Evolutionary conservation across 129 eudicot species (phyloP).

Genomic region (Tagetes patula): DNA sequence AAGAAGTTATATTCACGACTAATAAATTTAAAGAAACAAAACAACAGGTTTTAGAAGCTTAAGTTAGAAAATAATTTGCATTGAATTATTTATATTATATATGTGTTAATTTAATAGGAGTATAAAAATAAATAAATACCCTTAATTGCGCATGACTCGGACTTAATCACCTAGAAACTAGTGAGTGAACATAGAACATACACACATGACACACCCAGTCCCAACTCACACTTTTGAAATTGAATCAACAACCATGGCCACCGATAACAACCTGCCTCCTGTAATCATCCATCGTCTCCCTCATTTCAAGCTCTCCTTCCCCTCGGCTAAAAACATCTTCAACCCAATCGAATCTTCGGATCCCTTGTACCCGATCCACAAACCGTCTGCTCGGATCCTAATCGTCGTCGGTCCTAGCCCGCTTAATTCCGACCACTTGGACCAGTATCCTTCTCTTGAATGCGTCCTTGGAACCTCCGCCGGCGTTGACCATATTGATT

Average conservation of each 20-base stretch:
- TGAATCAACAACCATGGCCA: not conserved
- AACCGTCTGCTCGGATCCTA: slow-evolving; percentile 42
- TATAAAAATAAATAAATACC: too few species aligned
- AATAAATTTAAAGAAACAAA: too few species aligned
- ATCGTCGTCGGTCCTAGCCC: slow-evolving; percentile 42
- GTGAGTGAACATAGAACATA: too few species aligned
- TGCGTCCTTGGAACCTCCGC: slow-evolving; percentile 44
- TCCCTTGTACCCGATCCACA: slow-evolving; percentile 35
- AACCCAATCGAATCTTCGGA: slow-evolving; percentile 43
- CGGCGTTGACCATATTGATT: slow-evolving; percentile 63
- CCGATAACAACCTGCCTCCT: slow-evolving; percentile 24
- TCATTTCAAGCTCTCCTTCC: slow-evolving; percentile 12
- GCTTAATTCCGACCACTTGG: slow-evolving; percentile 39
- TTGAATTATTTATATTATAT: too few species aligned
- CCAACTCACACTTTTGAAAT: not conserved
- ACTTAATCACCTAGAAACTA: too few species aligned
- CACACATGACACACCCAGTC: not conserved
- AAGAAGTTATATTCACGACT: too few species aligned
- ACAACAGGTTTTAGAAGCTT: too few species aligned
- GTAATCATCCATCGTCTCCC: slow-evolving; percentile 48
- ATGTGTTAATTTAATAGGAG: too few species aligned
- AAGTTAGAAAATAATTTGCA: too few species aligned
- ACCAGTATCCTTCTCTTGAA: slow-evolving; percentile 42
- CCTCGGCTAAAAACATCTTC: slow-evolving; percentile 26
- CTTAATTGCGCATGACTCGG: too few species aligned